Evolutionary conservation across 306 rosid species (phyloP).

Genomic region (Ormosia emarginata): DNA sequence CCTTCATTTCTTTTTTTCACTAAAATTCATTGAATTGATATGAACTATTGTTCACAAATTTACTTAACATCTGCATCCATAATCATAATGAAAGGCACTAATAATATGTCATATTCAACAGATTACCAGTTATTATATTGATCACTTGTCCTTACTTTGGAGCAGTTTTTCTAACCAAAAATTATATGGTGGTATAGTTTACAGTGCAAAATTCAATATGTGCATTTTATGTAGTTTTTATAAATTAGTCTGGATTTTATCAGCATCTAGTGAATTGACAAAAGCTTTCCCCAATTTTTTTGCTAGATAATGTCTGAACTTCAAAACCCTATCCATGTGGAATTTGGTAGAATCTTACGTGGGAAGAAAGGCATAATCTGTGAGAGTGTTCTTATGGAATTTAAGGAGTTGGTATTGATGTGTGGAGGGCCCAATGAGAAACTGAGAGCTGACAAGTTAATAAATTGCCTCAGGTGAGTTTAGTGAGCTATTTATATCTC

Average conservation of each 20-base stretch:
- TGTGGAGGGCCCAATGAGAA: conserved; percentile 91
- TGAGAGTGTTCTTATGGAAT: conserved; percentile 67
- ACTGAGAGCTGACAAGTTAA: conserved; percentile 63
- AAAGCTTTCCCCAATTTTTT: conserved; percentile 16
- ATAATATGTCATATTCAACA: not conserved
- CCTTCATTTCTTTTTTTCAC: not conserved
- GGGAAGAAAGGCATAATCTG: conserved; percentile 80
- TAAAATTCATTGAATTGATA: not conserved
- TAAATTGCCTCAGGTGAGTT: conserved; percentile 67
- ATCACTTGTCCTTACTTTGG: not conserved
- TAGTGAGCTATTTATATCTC: not conserved
- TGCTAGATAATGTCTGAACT: conserved; percentile 76
- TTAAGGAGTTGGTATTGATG: conserved; percentile 71
- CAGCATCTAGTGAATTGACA: not conserved
- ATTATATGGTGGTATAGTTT: not conserved
- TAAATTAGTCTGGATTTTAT: not conserved
- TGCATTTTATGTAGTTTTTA: not conserved
- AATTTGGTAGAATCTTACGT: conserved; percentile 43
- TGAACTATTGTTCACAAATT: not conserved
- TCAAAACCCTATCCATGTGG: conserved; percentile 64
- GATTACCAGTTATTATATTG: not conserved
- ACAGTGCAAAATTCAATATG: not conserved
- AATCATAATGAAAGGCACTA: not conserved
- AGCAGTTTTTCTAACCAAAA: not conserved
- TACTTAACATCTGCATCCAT: not conserved